Conservation (phyloP, 2,329 filamentous ascomycete genomes). For the Cytospora paraplurivora region DNA sequence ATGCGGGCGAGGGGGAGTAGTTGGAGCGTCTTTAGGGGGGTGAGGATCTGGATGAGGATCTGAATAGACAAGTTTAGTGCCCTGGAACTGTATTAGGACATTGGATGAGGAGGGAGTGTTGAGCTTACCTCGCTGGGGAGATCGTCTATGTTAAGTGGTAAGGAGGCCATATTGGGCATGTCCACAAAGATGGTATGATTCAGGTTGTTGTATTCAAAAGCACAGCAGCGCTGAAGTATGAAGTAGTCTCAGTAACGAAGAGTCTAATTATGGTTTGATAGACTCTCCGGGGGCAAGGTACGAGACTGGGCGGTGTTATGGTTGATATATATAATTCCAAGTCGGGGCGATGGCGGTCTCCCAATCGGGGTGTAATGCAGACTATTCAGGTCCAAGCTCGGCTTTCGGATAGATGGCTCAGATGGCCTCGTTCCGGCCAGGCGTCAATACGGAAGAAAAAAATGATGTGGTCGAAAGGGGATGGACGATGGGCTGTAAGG, state of each 20-base stretch:
- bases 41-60: conserved; percentile 39
- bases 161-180: conserved; percentile 24
- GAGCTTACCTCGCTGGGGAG: conserved; percentile 29
- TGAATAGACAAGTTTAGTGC: conserved; percentile 27
- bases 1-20: conserved; percentile 36
- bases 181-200: conserved; percentile 8
- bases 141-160: conserved; percentile 23
- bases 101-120: neutral
- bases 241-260: conserved; percentile 18
- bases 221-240: conserved; percentile 9
- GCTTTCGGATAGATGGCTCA: conserved; percentile 11
- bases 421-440: neutral
- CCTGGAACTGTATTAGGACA: neutral
- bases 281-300: conserved; percentile 28
- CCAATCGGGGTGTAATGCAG: conserved; percentile 9
- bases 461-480: conserved; percentile 12
- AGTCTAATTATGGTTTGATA: conserved; percentile 14
- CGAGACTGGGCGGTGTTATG: conserved; percentile 3
- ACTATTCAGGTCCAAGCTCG: conserved; percentile 15
- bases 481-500: neutral
- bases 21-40: conserved; percentile 33
- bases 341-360: conserved; percentile 6
- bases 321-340: conserved; percentile 16
- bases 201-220: conserved; percentile 13
- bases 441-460: neutral